Conservation (phyloP, 768 basidiomycete species). For the Auriculariales sp. region DNA sequence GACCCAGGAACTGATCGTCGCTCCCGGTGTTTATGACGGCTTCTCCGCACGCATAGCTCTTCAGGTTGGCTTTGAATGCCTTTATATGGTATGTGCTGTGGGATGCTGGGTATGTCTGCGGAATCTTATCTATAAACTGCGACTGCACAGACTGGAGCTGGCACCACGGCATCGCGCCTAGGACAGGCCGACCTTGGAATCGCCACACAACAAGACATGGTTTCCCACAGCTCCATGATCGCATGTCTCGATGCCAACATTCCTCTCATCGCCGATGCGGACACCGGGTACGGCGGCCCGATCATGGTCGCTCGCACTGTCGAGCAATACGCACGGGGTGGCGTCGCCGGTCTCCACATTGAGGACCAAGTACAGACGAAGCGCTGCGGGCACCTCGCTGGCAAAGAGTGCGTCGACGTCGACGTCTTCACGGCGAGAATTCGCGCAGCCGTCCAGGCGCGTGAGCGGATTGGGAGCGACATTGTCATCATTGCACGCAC, state of each 20-base stretch:
- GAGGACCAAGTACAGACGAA: constrained; percentile 69
- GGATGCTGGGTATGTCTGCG: background rate
- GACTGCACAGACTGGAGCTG: constrained; percentile 38
- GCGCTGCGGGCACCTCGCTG: constrained; percentile 65
- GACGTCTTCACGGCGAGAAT: constrained; percentile 64
- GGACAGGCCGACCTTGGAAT: constrained; percentile 71
- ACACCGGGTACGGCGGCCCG: constrained; percentile 72
- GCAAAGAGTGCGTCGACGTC: constrained; percentile 69
- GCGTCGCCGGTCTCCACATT: constrained; percentile 63
- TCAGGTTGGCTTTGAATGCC: constrained; percentile 62
- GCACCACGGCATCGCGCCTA: constrained; percentile 65
- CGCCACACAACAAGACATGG: constrained; percentile 62
- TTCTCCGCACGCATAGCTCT: constrained; percentile 64
- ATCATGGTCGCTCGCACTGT: constrained; percentile 66
- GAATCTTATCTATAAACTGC: background rate
- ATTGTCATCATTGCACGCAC: constrained; percentile 36
- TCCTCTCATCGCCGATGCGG: constrained; percentile 68
- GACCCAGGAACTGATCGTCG: constrained; percentile 1
- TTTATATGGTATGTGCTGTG: constrained; percentile 74
- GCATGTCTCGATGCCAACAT: constrained; percentile 46
- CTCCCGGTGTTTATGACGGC: constrained; percentile 10
- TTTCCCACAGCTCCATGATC: constrained; percentile 64
- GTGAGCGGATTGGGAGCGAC: constrained; percentile 59
- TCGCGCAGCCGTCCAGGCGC: constrained; percentile 62
- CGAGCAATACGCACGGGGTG: constrained; percentile 50